Percentiles rank a stretch among this genome's conserved stretches.
These are phyloP conservation scores for Pseudophaeomoniella oleicola DNA, from an alignment of 2,329 filamentous ascomycete genomes.

Conservation along the genomic window DNA sequence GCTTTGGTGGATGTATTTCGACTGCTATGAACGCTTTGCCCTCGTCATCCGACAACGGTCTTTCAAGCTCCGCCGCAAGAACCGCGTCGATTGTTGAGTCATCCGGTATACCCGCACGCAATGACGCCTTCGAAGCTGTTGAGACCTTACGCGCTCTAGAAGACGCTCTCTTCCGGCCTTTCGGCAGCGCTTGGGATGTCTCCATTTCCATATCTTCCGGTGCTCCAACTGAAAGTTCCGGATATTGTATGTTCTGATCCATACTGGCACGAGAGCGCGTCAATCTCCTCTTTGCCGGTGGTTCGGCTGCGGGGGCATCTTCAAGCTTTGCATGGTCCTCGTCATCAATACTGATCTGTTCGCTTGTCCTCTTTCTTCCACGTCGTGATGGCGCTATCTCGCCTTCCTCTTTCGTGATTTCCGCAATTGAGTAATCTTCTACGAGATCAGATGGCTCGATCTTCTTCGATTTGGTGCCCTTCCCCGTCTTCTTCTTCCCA, in stretches of 20 bases:
- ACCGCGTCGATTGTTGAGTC: constrained; percentile 54
- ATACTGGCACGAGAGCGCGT: constrained; percentile 37
- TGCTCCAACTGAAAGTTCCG: constrained; percentile 11
- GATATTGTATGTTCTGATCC: constrained; percentile 17
- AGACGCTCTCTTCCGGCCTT: constrained; percentile 19
- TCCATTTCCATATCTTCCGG: constrained; percentile 27
- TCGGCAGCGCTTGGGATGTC: constrained; percentile 2
- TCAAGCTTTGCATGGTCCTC: constrained; percentile 7
- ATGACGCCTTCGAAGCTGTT: constrained; percentile 28
- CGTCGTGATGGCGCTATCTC: constrained; percentile 6
- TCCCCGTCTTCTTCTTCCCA: constrained; percentile 36
- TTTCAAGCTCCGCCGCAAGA: constrained; percentile 50
- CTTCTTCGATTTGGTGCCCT: constrained; percentile 23
- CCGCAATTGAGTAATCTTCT: constrained; percentile 13
- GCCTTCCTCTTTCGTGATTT: neutral
- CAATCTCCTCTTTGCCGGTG: constrained; percentile 44
- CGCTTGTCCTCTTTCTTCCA: constrained; percentile 51
- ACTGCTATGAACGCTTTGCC: constrained; percentile 11
- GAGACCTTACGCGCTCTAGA: constrained; percentile 37
- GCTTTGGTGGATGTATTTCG: constrained; percentile 1
- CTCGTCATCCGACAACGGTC: constrained; percentile 36
- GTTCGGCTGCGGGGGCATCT: constrained; percentile 15
- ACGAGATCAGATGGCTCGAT: constrained; percentile 19
- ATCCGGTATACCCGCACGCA: constrained; percentile 33
- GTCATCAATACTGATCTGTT: constrained; percentile 29